phyloP scores from a whole-genome alignment of 352 stramenopile species.

The Aphanomyces stellatus region DNA sequence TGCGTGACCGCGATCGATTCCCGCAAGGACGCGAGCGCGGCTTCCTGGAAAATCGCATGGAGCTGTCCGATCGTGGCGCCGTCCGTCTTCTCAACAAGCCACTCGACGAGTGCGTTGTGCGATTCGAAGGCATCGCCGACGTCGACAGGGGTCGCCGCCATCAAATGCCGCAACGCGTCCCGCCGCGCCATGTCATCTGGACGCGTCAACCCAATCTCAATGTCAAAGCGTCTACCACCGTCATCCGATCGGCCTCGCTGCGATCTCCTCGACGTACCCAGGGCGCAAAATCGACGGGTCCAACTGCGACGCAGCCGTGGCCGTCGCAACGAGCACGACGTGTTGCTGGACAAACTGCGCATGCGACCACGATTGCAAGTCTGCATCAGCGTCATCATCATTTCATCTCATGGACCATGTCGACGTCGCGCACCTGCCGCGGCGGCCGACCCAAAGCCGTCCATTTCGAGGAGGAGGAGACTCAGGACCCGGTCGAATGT shows the following conservation, averaged over 20 bases:
- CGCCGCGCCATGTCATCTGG: conserved; percentile 43
- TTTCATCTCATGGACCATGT: neutral
- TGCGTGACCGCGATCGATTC: conserved; percentile 35
- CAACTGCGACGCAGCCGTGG: conserved; percentile 56
- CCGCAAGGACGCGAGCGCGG: conserved; percentile 64
- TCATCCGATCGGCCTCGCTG: neutral
- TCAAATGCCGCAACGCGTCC: conserved; percentile 40
- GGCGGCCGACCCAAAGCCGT: conserved; percentile 62
- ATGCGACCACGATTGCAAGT: conserved; percentile 17
- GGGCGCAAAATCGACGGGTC: conserved; percentile 81
- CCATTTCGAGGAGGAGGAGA: conserved; percentile 88
- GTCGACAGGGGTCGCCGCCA: conserved; percentile 45
- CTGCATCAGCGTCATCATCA: conserved; percentile 24
- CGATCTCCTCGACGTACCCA: conserved; percentile 35
- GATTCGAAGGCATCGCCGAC: conserved; percentile 34
- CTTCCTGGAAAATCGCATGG: conserved; percentile 57
- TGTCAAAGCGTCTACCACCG: conserved; percentile 58
- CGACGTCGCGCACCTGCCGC: conserved; percentile 29
- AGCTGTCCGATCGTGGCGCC: conserved; percentile 53
- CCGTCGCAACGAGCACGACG: conserved; percentile 79
- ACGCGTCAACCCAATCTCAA: conserved; percentile 60
- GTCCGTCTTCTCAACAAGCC: conserved; percentile 44
- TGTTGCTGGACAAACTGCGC: conserved; percentile 68
- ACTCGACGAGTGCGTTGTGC: conserved; percentile 30
- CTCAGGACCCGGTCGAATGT: conserved; percentile 88